Conservation (phyloP, 2,329 filamentous ascomycete species). For the Dendryphion nanum region DNA sequence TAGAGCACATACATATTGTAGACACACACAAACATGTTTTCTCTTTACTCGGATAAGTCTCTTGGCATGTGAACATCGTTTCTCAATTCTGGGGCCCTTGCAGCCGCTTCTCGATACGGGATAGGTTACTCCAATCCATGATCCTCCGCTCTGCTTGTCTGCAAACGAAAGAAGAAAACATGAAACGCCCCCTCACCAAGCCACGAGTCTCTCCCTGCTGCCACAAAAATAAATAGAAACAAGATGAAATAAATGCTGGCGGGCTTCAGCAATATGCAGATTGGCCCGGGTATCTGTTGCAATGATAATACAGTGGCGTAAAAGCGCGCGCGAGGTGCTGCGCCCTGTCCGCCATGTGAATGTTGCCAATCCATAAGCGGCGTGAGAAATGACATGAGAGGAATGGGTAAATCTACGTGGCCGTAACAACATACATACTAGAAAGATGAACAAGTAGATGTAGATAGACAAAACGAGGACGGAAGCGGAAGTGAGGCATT, state of each 20-base stretch:
- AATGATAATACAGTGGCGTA: constrained; percentile 6
- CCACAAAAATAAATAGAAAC: constrained; percentile 9
- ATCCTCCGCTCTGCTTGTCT: constrained; percentile 13
- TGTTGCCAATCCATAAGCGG: constrained; percentile 3
- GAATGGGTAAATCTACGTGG: constrained; percentile 17
- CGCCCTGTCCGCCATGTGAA: not conserved
- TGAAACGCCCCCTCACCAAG: constrained; percentile 30
- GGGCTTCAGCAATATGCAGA: constrained; percentile 13
- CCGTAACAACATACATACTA: constrained; percentile 26
- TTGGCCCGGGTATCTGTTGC: constrained; percentile 28
- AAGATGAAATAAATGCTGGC: constrained; percentile 14
- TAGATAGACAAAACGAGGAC: too few relatives aligned
- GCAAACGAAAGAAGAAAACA: constrained; percentile 15
- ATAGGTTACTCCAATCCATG: constrained; percentile 17
- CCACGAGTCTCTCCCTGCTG: constrained; percentile 11
- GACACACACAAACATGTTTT: too few relatives aligned
- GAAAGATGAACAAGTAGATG: too few relatives aligned
- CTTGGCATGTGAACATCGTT: constrained; percentile 10
- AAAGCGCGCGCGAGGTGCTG: constrained; percentile 7
- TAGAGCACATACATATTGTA: too few relatives aligned
- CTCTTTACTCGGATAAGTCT: too few relatives aligned
- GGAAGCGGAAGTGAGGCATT: constrained; percentile 14
- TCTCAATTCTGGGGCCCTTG: constrained; percentile 21
- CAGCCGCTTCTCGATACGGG: constrained; percentile 17
- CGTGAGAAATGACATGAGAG: constrained; percentile 13